Evolutionary conservation across 805 yeast species (phyloP).

Genomic region (Jamesozyma rosinii): DNA sequence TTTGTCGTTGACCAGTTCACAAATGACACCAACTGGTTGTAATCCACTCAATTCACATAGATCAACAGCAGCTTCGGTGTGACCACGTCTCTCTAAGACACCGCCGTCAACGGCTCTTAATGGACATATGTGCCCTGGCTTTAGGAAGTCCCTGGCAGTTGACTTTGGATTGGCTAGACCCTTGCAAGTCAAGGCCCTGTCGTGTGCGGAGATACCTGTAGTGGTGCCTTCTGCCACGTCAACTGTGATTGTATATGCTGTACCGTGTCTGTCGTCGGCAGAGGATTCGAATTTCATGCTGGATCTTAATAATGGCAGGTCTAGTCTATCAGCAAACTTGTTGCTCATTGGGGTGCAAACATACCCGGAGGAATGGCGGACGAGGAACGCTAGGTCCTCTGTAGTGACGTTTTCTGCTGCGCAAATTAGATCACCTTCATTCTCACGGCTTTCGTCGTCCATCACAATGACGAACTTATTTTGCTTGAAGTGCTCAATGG

Average conservation of each 20-base stretch:
- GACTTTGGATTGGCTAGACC: slow-evolving; percentile 50
- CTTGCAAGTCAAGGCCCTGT: slow-evolving; percentile 75
- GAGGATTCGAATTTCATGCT: slow-evolving; percentile 24
- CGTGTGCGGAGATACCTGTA: slow-evolving; percentile 93
- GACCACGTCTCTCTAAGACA: slow-evolving; percentile 75
- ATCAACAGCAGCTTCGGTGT: slow-evolving; percentile 94
- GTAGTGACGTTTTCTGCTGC: slow-evolving; percentile 77
- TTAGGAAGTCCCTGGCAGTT: slow-evolving; percentile 57
- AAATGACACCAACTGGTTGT: slow-evolving; percentile 82
- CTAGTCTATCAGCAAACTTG: slow-evolving; percentile 67
- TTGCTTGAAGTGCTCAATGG: slow-evolving; percentile 25
- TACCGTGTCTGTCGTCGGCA: slow-evolving; percentile 81
- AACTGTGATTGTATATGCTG: slow-evolving; percentile 91
- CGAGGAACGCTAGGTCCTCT: slow-evolving; percentile 86
- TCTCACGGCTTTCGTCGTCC: slow-evolving; percentile 94
- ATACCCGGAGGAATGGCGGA: slow-evolving; percentile 79
- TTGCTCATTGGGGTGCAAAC: slow-evolving; percentile 83
- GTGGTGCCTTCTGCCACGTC: slow-evolving; percentile 84
- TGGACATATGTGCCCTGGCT: slow-evolving; percentile 93
- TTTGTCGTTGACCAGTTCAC: slow-evolving; percentile 85
- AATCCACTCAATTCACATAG: slow-evolving; percentile 68
- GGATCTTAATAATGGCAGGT: slow-evolving; percentile 62
- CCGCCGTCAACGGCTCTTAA: slow-evolving; percentile 85
- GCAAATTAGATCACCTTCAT: slow-evolving; percentile 91
- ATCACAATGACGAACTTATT: slow-evolving; percentile 73